Evolutionary conservation across 768 basidiomycete genomes (phyloP).

Genomic region (Lyophyllum shimeji): DNA sequence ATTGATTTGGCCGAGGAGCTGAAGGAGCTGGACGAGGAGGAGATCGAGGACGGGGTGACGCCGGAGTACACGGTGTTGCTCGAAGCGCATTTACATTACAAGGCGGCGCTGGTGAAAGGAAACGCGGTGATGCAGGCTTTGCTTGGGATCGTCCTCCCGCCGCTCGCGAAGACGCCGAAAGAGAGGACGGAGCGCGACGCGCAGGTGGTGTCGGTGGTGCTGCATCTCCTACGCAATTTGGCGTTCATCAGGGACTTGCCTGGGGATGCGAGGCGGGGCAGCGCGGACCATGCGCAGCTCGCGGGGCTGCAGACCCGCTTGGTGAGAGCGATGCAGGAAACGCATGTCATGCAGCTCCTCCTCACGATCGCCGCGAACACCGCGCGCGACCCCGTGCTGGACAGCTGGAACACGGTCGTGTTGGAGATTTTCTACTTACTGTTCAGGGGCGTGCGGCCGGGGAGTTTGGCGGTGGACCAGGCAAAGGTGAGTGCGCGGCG

Average conservation of each 20-base stretch:
- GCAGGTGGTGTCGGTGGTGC: constrained; percentile 83
- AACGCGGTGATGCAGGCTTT: constrained; percentile 64
- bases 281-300: constrained; percentile 78
- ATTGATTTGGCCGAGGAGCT: constrained; percentile 95
- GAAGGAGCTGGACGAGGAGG: constrained; percentile 88
- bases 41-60: constrained; percentile 69
- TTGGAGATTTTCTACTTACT: constrained; percentile 93
- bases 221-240: constrained; percentile 92
- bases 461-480: constrained; percentile 56
- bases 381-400: constrained; percentile 74
- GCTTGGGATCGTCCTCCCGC: constrained; percentile 75
- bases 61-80: constrained; percentile 89
- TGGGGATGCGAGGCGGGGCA: constrained; percentile 67
- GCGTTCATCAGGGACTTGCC: constrained; percentile 89
- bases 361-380: constrained; percentile 84
- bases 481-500: constrained; percentile 67
- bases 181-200: constrained; percentile 79
- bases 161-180: constrained; percentile 65
- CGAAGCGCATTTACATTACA: constrained; percentile 85
- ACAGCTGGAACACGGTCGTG: constrained; percentile 83
- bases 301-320: constrained; percentile 78
- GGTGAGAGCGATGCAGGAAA: constrained; percentile 66
- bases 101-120: constrained; percentile 64
- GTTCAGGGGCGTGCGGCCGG: constrained; percentile 76
- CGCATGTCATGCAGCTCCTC: constrained; percentile 74